Percentiles rank a stretch among this genome's conserved stretches.
These are phyloP conservation scores for Aspergillus pseudotamarii DNA, from an alignment of 2,329 filamentous ascomycete species.

Conservation along the genomic window DNA sequence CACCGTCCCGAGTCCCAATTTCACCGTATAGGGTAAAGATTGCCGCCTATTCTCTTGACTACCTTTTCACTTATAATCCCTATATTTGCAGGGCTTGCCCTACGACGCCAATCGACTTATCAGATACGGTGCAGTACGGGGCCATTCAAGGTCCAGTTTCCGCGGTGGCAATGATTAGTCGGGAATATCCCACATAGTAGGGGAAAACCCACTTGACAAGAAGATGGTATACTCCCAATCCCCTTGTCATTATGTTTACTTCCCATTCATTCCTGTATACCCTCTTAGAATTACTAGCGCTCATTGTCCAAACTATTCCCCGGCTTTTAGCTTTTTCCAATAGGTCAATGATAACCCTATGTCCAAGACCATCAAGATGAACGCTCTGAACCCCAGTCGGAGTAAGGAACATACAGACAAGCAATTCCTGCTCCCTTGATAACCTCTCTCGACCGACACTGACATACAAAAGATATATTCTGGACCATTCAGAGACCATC, in stretches of 20 bases:
- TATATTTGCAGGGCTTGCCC: background rate
- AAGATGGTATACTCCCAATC: background rate
- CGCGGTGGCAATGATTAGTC: background rate
- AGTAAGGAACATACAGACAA: background rate
- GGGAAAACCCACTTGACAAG: background rate
- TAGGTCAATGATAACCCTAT: background rate
- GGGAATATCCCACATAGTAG: background rate
- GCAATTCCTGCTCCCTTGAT: accelerated
- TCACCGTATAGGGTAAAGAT: too few relatives aligned
- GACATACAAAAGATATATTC: background rate
- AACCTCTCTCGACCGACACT: background rate
- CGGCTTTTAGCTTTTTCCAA: too few relatives aligned
- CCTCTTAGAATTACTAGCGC: accelerated
- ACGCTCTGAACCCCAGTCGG: background rate
- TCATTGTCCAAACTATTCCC: too few relatives aligned
- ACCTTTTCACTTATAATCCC: background rate
- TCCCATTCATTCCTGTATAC: background rate
- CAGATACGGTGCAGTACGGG: background rate
- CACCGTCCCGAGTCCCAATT: too few relatives aligned
- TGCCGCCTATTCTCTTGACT: background rate
- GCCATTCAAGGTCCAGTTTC: background rate
- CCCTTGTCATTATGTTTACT: background rate
- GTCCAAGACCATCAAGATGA: background rate
- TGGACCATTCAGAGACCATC: background rate
- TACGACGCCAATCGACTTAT: background rate